Evolutionary conservation across 805 yeast species (phyloP).

Genomic region (Wickerhamiella sergipiensis): DNA sequence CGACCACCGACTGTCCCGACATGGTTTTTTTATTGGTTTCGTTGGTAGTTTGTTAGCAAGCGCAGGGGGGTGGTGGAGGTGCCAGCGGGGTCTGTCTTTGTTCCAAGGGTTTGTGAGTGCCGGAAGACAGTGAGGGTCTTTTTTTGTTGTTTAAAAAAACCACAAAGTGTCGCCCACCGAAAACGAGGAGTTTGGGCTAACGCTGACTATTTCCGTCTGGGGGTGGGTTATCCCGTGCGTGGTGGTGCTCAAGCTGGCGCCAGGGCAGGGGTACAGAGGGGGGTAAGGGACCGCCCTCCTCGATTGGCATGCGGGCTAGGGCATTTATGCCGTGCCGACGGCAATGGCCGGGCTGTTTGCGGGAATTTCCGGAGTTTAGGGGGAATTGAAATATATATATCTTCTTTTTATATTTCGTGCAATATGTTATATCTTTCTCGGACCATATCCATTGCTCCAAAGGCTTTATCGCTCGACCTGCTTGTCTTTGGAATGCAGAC

Average conservation of each 20-base stretch:
- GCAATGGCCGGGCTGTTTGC: too few species aligned
- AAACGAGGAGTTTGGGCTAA: not conserved
- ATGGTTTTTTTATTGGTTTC: not conserved
- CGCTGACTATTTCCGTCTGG: not conserved
- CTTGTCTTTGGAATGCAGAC: not conserved
- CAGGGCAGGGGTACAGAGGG: not conserved
- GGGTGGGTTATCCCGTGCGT: not conserved
- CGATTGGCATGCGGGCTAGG: not conserved
- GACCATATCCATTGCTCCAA: not conserved
- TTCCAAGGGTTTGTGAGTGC: too few species aligned
- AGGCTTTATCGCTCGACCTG: not conserved
- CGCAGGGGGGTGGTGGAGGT: too few species aligned
- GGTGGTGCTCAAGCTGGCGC: not conserved
- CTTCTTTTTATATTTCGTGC: too few species aligned
- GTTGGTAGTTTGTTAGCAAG: not conserved
- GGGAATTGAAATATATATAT: too few species aligned
- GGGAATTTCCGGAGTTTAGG: too few species aligned
- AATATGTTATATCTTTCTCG: too few species aligned
- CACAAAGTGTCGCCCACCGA: not conserved
- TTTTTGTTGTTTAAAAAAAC: too few species aligned
- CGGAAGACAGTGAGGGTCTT: not conserved
- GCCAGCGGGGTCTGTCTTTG: too few species aligned
- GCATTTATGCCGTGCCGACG: not conserved
- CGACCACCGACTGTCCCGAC: constrained; percentile 40
- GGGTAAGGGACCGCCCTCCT: not conserved